Conservation (phyloP, 257 asterid species). For the Osmanthus fragrans region DNA sequence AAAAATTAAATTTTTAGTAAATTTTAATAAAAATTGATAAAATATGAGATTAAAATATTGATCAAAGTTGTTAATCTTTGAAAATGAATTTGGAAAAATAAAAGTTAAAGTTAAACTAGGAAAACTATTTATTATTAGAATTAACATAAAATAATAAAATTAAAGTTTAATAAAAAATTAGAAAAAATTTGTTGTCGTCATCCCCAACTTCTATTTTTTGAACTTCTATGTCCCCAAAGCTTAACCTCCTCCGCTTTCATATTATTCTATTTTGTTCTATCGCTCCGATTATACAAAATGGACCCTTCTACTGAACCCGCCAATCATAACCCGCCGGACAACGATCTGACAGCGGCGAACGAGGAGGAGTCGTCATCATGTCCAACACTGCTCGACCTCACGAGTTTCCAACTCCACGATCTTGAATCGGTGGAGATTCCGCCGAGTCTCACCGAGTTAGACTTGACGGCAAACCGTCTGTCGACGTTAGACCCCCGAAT, state of each 20-base stretch:
- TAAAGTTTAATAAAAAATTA: no score
- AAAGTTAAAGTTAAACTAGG: no score
- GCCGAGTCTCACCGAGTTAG: constrained; percentile 62
- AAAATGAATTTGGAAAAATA: no score
- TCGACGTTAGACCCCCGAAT: constrained; percentile 83
- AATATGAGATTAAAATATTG: no score
- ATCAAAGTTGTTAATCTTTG: no score
- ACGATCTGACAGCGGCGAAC: constrained; percentile 29
- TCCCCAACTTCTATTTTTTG: no score
- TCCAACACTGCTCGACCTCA: constrained; percentile 57
- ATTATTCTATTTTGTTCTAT: neutral
- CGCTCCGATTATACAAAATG: neutral
- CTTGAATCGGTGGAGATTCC: constrained; percentile 77
- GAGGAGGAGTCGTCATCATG: constrained; percentile 33
- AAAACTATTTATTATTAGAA: no score
- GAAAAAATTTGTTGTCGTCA: no score
- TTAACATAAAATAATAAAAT: no score
- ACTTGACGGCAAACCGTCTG: constrained; percentile 90
- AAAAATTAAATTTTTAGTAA: no score
- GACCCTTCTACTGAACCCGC: constrained; percentile 4
- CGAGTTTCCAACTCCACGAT: constrained; percentile 89
- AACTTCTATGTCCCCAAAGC: neutral
- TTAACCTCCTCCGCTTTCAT: neutral
- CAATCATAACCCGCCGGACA: constrained; percentile 7
- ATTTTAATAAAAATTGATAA: no score